These are phyloP conservation scores for Glebionis coronaria DNA, from an alignment of 129 eudicot genomes.

Conservation along the genomic window DNA sequence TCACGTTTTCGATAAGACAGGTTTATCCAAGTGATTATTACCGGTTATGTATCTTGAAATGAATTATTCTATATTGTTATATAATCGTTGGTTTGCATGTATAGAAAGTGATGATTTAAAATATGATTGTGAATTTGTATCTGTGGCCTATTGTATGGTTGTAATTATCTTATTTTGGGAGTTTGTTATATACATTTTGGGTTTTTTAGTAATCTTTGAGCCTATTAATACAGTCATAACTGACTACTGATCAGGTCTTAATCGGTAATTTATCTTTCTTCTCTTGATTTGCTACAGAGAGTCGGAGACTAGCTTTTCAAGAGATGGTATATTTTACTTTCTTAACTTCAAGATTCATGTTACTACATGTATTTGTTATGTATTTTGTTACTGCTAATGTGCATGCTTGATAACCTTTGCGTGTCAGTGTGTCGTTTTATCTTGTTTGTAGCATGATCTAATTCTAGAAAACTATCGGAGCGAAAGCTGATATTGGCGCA, in stretches of 20 bases:
- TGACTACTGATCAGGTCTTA: too few relatives aligned
- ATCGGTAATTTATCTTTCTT: too few relatives aligned
- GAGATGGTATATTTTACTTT: conserved; percentile 24
- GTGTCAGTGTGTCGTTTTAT: conserved; percentile 11
- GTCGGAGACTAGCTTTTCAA: conserved; percentile 34
- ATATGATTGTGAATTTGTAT: background rate
- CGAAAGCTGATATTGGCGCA: conserved; percentile 27
- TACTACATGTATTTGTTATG: conserved; percentile 12
- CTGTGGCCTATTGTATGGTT: background rate
- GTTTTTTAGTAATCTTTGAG: too few relatives aligned
- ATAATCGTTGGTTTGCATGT: conserved; percentile 35
- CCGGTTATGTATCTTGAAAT: background rate
- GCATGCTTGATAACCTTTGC: conserved; percentile 18
- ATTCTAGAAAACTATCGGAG: conserved; percentile 20
- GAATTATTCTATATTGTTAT: background rate
- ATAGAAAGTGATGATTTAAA: background rate
- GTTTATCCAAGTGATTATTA: background rate
- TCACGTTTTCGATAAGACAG: conserved; percentile 2
- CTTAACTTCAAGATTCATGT: conserved; percentile 14
- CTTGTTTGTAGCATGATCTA: conserved; percentile 29
- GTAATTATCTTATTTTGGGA: background rate
- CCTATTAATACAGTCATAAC: too few relatives aligned
- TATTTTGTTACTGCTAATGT: conserved; percentile 19
- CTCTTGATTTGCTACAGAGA: too few relatives aligned
- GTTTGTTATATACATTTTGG: too few relatives aligned